Conservation (phyloP, 768 basidiomycete genomes). For the Lactarius vividus region DNA sequence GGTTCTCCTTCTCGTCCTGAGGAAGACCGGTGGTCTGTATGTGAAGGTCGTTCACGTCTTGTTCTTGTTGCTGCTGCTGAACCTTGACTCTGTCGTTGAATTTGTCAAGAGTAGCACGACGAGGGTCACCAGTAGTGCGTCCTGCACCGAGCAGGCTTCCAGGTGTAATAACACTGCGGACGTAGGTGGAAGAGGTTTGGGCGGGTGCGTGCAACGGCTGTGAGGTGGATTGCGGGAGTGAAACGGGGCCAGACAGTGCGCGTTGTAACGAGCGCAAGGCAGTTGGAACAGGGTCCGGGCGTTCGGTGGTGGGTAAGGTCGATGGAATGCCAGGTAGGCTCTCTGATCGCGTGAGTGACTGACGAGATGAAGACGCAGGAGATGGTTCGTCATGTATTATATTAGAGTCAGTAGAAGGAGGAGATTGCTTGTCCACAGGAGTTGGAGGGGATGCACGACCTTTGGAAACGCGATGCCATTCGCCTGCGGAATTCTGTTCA, state of each 20-base stretch:
- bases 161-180: constrained; percentile 30
- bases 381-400: constrained; percentile 35
- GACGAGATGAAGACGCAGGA: constrained; percentile 39
- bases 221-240: constrained; percentile 31
- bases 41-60: constrained; percentile 29
- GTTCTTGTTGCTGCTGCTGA: constrained; percentile 18
- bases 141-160: constrained; percentile 36
- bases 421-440: constrained; percentile 36
- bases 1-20: constrained; percentile 30
- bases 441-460: constrained; percentile 47
- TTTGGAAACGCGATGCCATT: constrained; percentile 56
- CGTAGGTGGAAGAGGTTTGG: constrained; percentile 18
- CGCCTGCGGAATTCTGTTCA: constrained; percentile 52
- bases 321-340: constrained; percentile 52
- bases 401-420: constrained; percentile 22
- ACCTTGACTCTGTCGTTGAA: constrained; percentile 34
- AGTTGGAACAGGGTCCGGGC: constrained; percentile 33
- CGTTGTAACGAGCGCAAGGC: constrained; percentile 58
- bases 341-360: constrained; percentile 65
- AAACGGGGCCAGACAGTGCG: constrained; percentile 56
- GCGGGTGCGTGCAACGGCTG: constrained; percentile 34
- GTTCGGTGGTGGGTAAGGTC: constrained; percentile 25
- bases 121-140: constrained; percentile 37
- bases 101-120: constrained; percentile 40
- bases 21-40: constrained; percentile 1